Evolutionary conservation across 768 basidiomycete species (phyloP).

Genomic region (Suillus tomentosus): DNA sequence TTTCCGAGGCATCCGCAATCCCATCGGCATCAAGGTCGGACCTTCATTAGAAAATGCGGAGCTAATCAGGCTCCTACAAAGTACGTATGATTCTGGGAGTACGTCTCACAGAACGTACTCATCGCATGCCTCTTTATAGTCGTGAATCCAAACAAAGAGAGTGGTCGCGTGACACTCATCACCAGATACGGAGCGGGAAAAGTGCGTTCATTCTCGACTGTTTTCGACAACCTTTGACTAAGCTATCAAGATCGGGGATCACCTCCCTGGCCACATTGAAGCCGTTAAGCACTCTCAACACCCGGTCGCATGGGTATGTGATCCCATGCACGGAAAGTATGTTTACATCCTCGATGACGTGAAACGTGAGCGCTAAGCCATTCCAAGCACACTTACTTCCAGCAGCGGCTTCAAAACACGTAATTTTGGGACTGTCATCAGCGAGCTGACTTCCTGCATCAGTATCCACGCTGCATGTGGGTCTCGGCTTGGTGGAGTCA

Average conservation of each 20-base stretch:
- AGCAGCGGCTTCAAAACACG: constrained; percentile 84
- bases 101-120: neutral
- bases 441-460: constrained; percentile 81
- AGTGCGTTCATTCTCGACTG: constrained; percentile 40
- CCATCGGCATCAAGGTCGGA: constrained; percentile 95
- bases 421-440: constrained; percentile 85
- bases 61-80: constrained; percentile 70
- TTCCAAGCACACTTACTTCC: constrained; percentile 76
- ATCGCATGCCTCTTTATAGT: constrained; percentile 44
- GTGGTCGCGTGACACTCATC: constrained; percentile 86
- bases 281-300: constrained; percentile 81
- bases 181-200: constrained; percentile 91
- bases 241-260: constrained; percentile 60
- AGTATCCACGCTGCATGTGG: constrained; percentile 72
- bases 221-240: neutral
- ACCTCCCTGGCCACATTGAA: constrained; percentile 78
- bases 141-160: constrained; percentile 83
- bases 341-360: constrained; percentile 33
- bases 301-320: constrained; percentile 92
- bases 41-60: constrained; percentile 83
- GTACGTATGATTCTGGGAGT: constrained; percentile 44
- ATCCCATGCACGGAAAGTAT: constrained; percentile 99
- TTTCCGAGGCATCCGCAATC: constrained; percentile 89
- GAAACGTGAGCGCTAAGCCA: neutral
- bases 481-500: constrained; percentile 83